Percentiles rank a stretch among this genome's conserved stretches.
Conservation (phyloP, 139 green algal genomes). For the Closterium sp. region DNA sequence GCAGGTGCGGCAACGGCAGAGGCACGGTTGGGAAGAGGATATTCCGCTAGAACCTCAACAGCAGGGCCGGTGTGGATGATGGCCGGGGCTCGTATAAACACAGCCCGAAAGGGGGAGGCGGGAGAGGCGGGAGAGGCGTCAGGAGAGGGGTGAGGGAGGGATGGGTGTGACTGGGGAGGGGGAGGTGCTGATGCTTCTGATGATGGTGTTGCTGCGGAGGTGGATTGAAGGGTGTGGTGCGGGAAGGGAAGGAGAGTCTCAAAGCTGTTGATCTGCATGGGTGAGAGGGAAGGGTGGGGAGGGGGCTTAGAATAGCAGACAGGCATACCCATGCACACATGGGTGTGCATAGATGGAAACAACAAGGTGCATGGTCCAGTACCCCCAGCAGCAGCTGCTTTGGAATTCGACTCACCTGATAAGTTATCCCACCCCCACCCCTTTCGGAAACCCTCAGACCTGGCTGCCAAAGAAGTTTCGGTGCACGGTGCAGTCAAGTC, state of each 20-base stretch:
- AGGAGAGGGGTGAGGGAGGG: not conserved
- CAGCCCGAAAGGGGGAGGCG: constrained; percentile 64
- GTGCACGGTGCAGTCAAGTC: constrained; percentile 56
- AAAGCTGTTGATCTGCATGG: constrained; percentile 88
- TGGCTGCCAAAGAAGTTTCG: constrained; percentile 98
- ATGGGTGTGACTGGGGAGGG: not conserved
- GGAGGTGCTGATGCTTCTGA: not conserved
- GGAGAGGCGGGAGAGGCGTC: too few relatives aligned
- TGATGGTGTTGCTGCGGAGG: not conserved
- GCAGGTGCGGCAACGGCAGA: not conserved
- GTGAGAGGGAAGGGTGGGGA: not conserved
- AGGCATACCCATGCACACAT: too few relatives aligned
- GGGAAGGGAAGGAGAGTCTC: constrained; percentile 72
- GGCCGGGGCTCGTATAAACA: constrained; percentile 95
- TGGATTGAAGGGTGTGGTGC: not conserved
- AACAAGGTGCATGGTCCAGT: too few relatives aligned
- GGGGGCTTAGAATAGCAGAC: too few relatives aligned
- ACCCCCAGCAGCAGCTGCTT: too few relatives aligned
- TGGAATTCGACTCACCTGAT: too few relatives aligned
- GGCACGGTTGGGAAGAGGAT: not conserved
- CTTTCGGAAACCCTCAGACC: too few relatives aligned
- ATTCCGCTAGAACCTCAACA: constrained; percentile 78
- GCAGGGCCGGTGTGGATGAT: constrained; percentile 70
- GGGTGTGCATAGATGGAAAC: too few relatives aligned
- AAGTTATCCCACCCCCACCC: too few relatives aligned